Conservation (phyloP, 805 yeast species). For the Debaryomyces hansenii region DNA sequence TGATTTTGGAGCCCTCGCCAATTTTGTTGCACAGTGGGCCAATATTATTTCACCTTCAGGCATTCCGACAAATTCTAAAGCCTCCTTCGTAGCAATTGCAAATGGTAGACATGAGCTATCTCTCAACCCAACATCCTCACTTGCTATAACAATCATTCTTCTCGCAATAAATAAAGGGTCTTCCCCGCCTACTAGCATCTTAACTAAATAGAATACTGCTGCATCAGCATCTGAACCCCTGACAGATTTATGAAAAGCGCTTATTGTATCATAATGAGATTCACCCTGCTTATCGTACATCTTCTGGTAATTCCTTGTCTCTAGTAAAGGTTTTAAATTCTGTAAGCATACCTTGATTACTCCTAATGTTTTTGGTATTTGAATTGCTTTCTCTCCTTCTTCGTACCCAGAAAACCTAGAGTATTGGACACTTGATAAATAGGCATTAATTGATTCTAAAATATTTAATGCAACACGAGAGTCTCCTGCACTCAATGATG, state of each 20-base stretch:
- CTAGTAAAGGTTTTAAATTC: slow-evolving; percentile 41
- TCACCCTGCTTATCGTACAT: slow-evolving; percentile 88
- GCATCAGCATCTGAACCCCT: slow-evolving; percentile 92
- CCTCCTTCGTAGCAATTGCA: slow-evolving; percentile 81
- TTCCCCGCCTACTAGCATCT: slow-evolving; percentile 93
- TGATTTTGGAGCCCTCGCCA: slow-evolving; percentile 83
- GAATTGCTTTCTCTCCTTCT: slow-evolving; percentile 13
- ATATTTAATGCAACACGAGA: slow-evolving; percentile 81
- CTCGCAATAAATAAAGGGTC: slow-evolving; percentile 88
- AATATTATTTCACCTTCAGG: slow-evolving; percentile 90
- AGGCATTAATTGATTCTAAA: slow-evolving; percentile 69
- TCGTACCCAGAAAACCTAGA: slow-evolving; percentile 16
- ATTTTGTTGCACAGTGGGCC: slow-evolving; percentile 90
- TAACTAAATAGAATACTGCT: slow-evolving; percentile 77
- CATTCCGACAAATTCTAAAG: slow-evolving; percentile 86
- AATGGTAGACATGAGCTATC: slow-evolving; percentile 86
- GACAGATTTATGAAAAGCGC: slow-evolving; percentile 91
- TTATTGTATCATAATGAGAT: slow-evolving; percentile 89
- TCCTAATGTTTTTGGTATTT: slow-evolving; percentile 20
- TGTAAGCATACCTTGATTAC: slow-evolving; percentile 41
- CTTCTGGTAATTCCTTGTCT: slow-evolving; percentile 46
- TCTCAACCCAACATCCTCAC: slow-evolving; percentile 88
- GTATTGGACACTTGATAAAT: slow-evolving; percentile 37
- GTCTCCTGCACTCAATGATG: slow-evolving; percentile 82
- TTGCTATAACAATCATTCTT: slow-evolving; percentile 90